A percentile compares a stretch with the other conserved stretches of the same genome.
These are phyloP conservation scores for Parietaria judaica DNA, from an alignment of 306 rosid genomes.

Conservation along the genomic window DNA sequence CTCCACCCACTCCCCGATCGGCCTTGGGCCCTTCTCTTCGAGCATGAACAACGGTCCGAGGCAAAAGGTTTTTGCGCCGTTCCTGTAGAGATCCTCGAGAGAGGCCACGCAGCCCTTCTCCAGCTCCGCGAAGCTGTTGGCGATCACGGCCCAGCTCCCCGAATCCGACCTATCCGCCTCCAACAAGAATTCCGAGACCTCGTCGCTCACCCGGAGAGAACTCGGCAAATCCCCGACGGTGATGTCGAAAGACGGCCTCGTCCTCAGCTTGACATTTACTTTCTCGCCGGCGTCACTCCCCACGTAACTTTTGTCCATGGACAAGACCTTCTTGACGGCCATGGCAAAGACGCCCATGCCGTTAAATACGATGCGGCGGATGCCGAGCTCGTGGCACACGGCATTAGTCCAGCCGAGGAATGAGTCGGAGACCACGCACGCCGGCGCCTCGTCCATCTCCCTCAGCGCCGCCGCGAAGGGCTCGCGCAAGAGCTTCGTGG, in stretches of 20 bases:
- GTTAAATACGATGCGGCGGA: slow-evolving; percentile 23
- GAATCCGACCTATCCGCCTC: slow-evolving; percentile 14
- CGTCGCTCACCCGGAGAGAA: slow-evolving; percentile 7
- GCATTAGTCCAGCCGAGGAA: slow-evolving; percentile 27
- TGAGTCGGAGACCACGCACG: slow-evolving; percentile 25
- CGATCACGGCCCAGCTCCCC: slow-evolving; percentile 26
- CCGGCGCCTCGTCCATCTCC: slow-evolving; percentile 19
- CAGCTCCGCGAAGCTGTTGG: slow-evolving; percentile 22
- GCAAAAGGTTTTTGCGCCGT: slow-evolving; percentile 17
- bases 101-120: slow-evolving; percentile 15
- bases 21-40: neutral
- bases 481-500: slow-evolving; percentile 20
- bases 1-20: neutral
- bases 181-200: neutral
- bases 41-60: slow-evolving; percentile 22
- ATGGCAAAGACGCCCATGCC: slow-evolving; percentile 26
- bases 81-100: slow-evolving; percentile 15
- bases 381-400: slow-evolving; percentile 15
- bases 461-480: slow-evolving; percentile 19
- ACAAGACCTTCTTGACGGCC: slow-evolving; percentile 23
- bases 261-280: slow-evolving; percentile 9
- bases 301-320: slow-evolving; percentile 4
- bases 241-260: slow-evolving; percentile 12
- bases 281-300: neutral
- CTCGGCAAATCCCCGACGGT: slow-evolving; percentile 11